These are phyloP conservation scores for Ajuga chamaepitys DNA, from an alignment of 257 asterid genomes.

Conservation along the genomic window DNA sequence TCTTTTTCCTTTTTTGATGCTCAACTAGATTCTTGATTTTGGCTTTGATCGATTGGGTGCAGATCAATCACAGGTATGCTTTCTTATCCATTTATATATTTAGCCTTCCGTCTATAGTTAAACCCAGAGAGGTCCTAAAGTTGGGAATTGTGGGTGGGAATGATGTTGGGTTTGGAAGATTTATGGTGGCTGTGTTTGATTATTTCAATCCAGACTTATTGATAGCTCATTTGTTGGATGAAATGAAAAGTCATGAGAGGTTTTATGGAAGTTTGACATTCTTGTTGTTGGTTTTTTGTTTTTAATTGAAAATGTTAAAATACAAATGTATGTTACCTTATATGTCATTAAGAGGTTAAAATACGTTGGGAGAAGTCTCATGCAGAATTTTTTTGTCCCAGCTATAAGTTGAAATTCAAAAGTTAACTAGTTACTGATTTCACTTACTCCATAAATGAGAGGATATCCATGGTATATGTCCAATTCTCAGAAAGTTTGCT, in stretches of 20 bases:
- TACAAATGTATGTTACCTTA: not conserved
- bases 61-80: constrained; percentile 78
- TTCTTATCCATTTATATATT: constrained; percentile 12
- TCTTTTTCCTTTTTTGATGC: constrained; percentile 26
- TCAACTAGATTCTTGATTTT: constrained; percentile 80
- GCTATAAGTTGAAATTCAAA: not conserved
- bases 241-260: not conserved
- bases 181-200: not conserved
- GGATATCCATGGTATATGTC: not conserved
- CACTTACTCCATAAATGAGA: not conserved
- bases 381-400: not conserved
- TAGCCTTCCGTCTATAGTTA: not conserved
- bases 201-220: not conserved
- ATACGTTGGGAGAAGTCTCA: not conserved
- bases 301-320: not conserved
- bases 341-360: no score
- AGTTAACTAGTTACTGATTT: not conserved
- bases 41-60: constrained; percentile 97
- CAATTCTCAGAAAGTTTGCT: not conserved
- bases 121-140: not conserved
- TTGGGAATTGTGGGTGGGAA: not conserved
- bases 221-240: not conserved
- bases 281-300: not conserved
- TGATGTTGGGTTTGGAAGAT: not conserved
- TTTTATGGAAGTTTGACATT: no score